Evolutionary conservation across 2,329 filamentous ascomycete genomes (phyloP).

Genomic region (Aureobasidium pullulans): DNA sequence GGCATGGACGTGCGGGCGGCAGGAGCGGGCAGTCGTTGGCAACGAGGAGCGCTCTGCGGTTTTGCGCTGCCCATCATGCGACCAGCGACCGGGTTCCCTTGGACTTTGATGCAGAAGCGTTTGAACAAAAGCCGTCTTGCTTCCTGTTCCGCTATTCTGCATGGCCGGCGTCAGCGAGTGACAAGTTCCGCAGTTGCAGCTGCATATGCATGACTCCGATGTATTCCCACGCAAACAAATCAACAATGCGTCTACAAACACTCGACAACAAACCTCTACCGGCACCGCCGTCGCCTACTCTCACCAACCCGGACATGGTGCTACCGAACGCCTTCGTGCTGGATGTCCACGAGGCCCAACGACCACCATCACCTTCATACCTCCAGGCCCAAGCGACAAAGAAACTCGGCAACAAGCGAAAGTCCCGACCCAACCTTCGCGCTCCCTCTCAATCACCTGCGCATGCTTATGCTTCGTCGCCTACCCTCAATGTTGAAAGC

Average conservation of each 20-base stretch:
- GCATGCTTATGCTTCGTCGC: constrained; percentile 22
- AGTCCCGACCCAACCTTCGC: not conserved
- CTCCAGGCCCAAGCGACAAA: not conserved
- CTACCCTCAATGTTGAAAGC: constrained; percentile 24
- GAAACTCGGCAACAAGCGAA: not conserved
- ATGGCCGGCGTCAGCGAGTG: not conserved
- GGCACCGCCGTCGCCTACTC: constrained; percentile 63
- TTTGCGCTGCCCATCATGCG: not conserved
- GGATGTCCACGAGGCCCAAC: constrained; percentile 16
- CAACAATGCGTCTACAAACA: not conserved
- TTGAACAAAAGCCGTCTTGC: not conserved
- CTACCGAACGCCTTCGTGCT: constrained; percentile 51
- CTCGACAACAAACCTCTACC: constrained; percentile 20
- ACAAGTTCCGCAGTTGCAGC: not conserved
- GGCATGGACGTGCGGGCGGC: not conserved
- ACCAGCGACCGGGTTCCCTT: not conserved
- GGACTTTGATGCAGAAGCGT: not conserved
- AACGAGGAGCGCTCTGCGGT: not conserved
- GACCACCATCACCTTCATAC: constrained; percentile 18
- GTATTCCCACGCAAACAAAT: constrained; percentile 6
- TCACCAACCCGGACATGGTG: constrained; percentile 94
- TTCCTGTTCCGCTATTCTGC: not conserved
- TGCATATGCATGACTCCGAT: constrained; percentile 1
- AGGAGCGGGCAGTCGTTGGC: not conserved
- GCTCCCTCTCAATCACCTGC: constrained; percentile 12